Percentiles rank a stretch among this genome's conserved stretches.
These are phyloP conservation scores for Paraleonurus japonicus DNA, from an alignment of 257 asterid genomes.

Conservation along the genomic window DNA sequence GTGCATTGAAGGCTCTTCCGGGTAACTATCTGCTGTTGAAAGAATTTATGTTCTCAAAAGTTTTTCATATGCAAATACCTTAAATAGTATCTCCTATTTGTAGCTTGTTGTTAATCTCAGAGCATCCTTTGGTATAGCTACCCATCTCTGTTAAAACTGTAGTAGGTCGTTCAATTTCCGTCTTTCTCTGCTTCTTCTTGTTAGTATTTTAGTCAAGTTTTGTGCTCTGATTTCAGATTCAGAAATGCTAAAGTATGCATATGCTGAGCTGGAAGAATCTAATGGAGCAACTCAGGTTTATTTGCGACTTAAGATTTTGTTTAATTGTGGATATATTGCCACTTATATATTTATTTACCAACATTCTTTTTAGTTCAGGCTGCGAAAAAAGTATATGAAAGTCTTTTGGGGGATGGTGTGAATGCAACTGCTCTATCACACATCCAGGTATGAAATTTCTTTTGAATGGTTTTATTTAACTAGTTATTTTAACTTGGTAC, in stretches of 20 bases:
- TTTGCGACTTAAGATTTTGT: constrained; percentile 3
- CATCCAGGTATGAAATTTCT: constrained; percentile 63
- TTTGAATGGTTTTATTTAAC: not conserved
- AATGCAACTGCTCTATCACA: constrained; percentile 80
- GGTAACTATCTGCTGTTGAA: constrained; percentile 50
- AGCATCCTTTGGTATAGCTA: not conserved
- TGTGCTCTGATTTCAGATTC: constrained; percentile 58
- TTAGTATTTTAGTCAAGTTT: not conserved
- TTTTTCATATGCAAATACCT: constrained; percentile 7
- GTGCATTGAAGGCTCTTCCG: constrained; percentile 94
- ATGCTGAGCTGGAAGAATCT: constrained; percentile 96
- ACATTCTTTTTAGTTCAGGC: constrained; percentile 46
- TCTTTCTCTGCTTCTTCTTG: constrained; percentile 4
- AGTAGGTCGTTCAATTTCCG: constrained; percentile 19
- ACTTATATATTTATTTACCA: not conserved
- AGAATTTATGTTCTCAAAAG: constrained; percentile 14
- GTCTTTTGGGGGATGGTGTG: constrained; percentile 80
- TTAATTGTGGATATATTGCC: not conserved
- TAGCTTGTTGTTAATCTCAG: not conserved
- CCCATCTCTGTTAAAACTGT: not conserved
- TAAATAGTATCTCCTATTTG: not conserved
- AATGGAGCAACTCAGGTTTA: constrained; percentile 83
- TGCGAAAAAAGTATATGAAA: constrained; percentile 83
- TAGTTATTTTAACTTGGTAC: not conserved
- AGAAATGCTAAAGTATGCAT: constrained; percentile 89